phyloP scores from a whole-genome alignment of 2,329 filamentous ascomycete species.

The Ceratocystis papillata region DNA sequence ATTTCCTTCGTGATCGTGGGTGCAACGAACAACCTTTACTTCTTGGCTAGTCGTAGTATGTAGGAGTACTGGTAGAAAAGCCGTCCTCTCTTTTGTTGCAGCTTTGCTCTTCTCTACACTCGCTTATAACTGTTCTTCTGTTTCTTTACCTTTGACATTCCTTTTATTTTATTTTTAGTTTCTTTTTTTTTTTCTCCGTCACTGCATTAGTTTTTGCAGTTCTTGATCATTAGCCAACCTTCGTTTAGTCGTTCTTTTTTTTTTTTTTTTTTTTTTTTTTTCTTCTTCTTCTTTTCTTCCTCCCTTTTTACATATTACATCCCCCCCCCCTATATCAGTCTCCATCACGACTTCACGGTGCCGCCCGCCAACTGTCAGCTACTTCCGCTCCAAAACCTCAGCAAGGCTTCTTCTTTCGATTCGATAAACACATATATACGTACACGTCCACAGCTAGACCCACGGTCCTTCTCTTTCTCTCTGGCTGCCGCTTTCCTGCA shows the following conservation, averaged over 20 bases:
- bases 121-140: constrained; percentile 8
- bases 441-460: background rate
- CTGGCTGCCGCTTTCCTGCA: background rate
- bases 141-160: background rate
- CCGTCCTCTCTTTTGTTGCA: background rate
- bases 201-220: background rate
- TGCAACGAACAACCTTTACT: background rate
- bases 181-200: constrained; percentile 1
- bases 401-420: background rate
- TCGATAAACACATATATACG: too few species aligned
- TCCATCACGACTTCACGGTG: background rate
- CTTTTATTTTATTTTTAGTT: constrained; percentile 13
- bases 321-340: background rate
- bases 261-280: background rate
- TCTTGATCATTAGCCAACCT: background rate
- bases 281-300: background rate
- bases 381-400: background rate
- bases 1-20: constrained; percentile 4
- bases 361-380: background rate
- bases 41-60: background rate
- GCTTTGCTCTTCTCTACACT: constrained; percentile 2
- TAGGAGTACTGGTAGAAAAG: background rate
- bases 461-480: background rate
- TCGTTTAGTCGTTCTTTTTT: background rate
- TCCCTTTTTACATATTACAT: background rate